Evolutionary conservation across 345 rosid species (phyloP), one percentile per base, ranked within the genome.

Genomic region (Acer campestre): DNA sequence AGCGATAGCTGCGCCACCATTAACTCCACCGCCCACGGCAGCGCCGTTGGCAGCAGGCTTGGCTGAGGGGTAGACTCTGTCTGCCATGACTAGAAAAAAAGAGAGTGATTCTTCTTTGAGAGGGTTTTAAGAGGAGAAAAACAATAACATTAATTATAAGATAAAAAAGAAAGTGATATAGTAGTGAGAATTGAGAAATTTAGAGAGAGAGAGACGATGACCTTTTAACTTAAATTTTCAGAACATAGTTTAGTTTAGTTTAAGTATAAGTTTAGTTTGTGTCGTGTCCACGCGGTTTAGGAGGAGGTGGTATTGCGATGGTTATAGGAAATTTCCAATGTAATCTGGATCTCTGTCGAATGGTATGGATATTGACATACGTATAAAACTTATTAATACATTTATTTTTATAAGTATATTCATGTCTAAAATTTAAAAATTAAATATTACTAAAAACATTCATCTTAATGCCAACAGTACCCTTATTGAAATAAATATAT

Each of bases 31-130:
- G 31, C 81, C 11, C 17, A 81, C 61, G 72, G 81, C 16, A 70
- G 68, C 27, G 74, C 85, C 84, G 75, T 78, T 77, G 62, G 78
- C n/a, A 67, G 90, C 61, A 46, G 88, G 90, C 68, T 87, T 93
- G 7, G 90, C 76, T 4, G 97, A 80, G 0, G 98, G 94, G 81
- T 89, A 83, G 31, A 91, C 87, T 78, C 76, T 87, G 72, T 93
- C 98, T 7, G 89, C 61, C 94, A 90, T 95, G 76, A 67, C 31
- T 2, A 27, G n/a, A n/a, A 12, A 49, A 12, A 49, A 13, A 49
- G 56, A 20, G 20, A 44, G 20, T 0, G 55, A 20, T 65, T 63
- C 3, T 25, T 23, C 13, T 6, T 6, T 13, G 48, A 18, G 46
- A 77, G 51, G 49, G 20, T 59, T 58, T 4, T 7, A 10, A 22